Evolutionary conservation across 2,329 filamentous ascomycete species (phyloP), one percentile per base, ranked within the genome.

Genomic region (Colletotrichum eleusines): DNA sequence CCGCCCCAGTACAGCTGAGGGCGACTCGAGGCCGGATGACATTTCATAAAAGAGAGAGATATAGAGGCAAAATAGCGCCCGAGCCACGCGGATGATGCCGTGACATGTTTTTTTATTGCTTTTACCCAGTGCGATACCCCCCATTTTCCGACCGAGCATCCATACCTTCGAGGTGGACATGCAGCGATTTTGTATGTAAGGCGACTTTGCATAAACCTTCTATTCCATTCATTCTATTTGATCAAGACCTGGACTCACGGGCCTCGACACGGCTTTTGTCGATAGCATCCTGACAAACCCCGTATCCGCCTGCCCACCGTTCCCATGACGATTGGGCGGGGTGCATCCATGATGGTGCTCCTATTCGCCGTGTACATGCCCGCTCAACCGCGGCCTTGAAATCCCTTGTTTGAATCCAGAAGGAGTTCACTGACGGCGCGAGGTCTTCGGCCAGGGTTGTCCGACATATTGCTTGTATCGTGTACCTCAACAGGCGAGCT

Each of bases 1-100:
- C 58, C 58, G 23, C 69, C 69, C 12, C 69, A 63, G 51, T 63
- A 71, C 18, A 54, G 44, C 14, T 71, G 35, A 63, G 5, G 12
- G 26, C 8, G n/a, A 23, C 3, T 3, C 1, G 9, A 12, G 9
- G 8, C 44, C 16, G 33, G 7, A 4, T n/a, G 54, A 44, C 8
- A 23, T 4, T 20, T n/a, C 38, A 11, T 5, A 23, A 16, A n/a
- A 2, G 9, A 2, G 38, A 40, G n/a, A n/a, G n/a, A n/a, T n/a
- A n/a, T n/a, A n/a, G n/a, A n/a, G n/a, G n/a, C 5, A 3, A 12
- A 23, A 35, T 28, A 8, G 23, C 35, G 23, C 20, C 12, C 16
- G 2, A 14, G 16, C 5, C 26, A 2, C 33, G 8, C 16, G 33
- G 7, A 4, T n/a, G 33, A 40, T 62, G 33, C 6, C 4, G 31